phyloP scores from a whole-genome alignment of 441 rosid species.

The Populus trichocarpa region DNA sequence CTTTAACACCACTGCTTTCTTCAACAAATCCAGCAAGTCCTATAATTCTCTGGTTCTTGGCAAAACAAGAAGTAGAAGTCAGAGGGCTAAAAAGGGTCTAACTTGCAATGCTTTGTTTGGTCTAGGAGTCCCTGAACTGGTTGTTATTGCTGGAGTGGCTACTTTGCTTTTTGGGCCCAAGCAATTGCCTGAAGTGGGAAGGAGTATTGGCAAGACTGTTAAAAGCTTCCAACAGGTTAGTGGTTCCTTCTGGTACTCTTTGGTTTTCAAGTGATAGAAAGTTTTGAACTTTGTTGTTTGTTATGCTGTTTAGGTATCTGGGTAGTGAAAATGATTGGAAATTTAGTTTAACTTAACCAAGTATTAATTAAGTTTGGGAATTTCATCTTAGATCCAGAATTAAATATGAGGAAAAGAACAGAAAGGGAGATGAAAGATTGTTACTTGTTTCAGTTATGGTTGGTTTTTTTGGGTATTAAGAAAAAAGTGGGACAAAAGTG shows the following conservation, averaged over 20 bases:
- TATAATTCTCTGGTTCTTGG: constrained; percentile 33
- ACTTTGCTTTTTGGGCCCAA: constrained; percentile 94
- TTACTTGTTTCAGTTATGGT: not conserved
- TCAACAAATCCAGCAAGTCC: constrained; percentile 11
- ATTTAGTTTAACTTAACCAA: not conserved
- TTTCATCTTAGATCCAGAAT: not conserved
- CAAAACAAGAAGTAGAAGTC: constrained; percentile 26
- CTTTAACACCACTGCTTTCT: constrained; percentile 1
- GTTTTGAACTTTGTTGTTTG: constrained; percentile 7
- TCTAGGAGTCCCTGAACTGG: too few species aligned
- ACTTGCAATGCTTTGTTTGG: constrained; percentile 42
- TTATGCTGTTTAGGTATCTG: not conserved
- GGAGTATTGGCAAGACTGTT: constrained; percentile 89
- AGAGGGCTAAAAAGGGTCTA: constrained; percentile 41
- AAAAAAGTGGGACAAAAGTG: not conserved
- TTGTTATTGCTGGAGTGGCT: constrained; percentile 21
- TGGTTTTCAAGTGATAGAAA: constrained; percentile 5
- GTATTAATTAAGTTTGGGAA: not conserved
- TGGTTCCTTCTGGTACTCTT: constrained; percentile 15
- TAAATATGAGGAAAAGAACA: not conserved
- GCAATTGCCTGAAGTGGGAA: constrained; percentile 93
- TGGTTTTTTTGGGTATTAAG: not conserved
- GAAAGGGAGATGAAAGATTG: not conserved
- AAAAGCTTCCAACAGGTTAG: constrained; percentile 92
- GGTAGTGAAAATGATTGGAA: not conserved